phyloP scores from a whole-genome alignment of 805 yeast genomes.

The Sporopachydermia quercuum region DNA sequence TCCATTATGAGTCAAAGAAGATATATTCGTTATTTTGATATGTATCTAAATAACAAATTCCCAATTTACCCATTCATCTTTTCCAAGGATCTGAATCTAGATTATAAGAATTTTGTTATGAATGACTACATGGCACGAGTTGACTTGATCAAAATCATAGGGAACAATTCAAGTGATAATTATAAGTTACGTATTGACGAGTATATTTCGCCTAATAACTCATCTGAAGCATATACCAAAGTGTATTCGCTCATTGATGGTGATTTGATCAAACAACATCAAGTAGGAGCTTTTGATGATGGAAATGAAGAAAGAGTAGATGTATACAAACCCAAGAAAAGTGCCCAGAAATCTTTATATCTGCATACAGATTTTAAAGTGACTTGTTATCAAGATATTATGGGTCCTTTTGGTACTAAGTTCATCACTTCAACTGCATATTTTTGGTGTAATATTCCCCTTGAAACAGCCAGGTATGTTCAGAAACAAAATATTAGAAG shows the following conservation, averaged over 20 bases:
- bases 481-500: constrained; percentile 3
- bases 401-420: not conserved
- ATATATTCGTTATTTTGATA: constrained; percentile 44
- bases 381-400: not conserved
- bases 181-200: not conserved
- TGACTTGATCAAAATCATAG: not conserved
- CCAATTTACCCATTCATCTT: too few species aligned
- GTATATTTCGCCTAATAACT: not conserved
- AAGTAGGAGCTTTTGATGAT: not conserved
- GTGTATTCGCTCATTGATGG: not conserved
- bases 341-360: not conserved
- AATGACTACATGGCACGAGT: not conserved
- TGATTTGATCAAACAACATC: not conserved
- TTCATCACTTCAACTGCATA: constrained; percentile 15
- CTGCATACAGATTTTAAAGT: not conserved
- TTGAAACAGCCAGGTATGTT: constrained; percentile 20
- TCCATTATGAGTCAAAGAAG: constrained; percentile 56
- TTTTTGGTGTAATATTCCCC: constrained; percentile 29
- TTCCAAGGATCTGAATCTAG: too few species aligned
- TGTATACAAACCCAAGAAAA: not conserved
- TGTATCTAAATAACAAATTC: constrained; percentile 8
- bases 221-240: not conserved
- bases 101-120: not conserved
- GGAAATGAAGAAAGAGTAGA: not conserved
- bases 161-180: not conserved